Percentiles rank a stretch among this genome's conserved stretches.
These are phyloP conservation scores for Phalaenopsis hybrid DNA, from an alignment of 116 monocot genomes.

Conservation along the genomic window DNA sequence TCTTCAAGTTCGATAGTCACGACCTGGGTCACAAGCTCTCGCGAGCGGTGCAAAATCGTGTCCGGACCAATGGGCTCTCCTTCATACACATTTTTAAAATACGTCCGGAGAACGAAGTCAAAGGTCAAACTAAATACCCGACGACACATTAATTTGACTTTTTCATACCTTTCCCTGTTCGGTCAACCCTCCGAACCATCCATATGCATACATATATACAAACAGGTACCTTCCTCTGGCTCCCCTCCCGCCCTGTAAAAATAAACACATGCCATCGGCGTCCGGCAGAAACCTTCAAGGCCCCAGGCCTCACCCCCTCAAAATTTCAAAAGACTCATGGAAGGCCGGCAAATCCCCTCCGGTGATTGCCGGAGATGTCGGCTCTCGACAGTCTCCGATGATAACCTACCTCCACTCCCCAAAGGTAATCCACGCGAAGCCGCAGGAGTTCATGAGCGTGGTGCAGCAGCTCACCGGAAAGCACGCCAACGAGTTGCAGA, in stretches of 20 bases:
- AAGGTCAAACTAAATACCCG: background rate
- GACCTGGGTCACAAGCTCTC: too few species aligned
- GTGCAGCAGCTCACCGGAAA: too few species aligned
- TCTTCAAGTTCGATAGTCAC: too few species aligned
- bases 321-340: background rate
- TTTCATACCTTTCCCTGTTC: background rate
- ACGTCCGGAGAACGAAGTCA: background rate
- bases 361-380: background rate
- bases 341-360: background rate
- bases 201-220: background rate
- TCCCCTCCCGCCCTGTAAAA: too few species aligned
- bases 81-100: background rate
- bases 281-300: background rate
- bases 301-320: conserved; percentile 6
- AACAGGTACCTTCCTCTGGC: background rate
- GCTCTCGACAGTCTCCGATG: conserved; percentile 11
- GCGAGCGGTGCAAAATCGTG: too few species aligned
- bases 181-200: background rate
- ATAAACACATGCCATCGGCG: conserved; percentile 2
- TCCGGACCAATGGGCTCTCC: background rate
- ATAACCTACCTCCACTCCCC: conserved; percentile 40
- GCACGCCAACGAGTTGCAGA: too few species aligned
- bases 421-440: too few species aligned
- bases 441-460: too few species aligned
- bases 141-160: background rate